phyloP scores from a whole-genome alignment of 225 moss, liverwort and hornwort genomes.

The Asterella californica region DNA sequence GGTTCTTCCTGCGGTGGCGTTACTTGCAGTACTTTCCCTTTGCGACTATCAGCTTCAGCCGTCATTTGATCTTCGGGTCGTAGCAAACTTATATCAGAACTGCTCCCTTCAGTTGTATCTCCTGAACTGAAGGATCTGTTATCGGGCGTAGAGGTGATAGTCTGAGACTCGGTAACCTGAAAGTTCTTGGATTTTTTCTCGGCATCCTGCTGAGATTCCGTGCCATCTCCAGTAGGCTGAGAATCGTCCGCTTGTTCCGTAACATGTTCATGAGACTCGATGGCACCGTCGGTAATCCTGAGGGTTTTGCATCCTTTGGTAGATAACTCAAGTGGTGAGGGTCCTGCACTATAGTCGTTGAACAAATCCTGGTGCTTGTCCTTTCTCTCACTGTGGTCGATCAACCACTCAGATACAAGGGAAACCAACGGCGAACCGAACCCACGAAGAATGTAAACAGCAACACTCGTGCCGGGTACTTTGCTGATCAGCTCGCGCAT shows the following conservation, averaged over 20 bases:
- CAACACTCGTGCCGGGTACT: conserved; percentile 18
- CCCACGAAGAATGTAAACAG: conserved; percentile 22
- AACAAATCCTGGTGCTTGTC: conserved; percentile 30
- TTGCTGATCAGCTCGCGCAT: conserved; percentile 18
- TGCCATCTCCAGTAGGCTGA: background rate
- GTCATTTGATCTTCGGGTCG: background rate
- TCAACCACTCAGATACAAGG: conserved; percentile 30
- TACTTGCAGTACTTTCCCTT: conserved; percentile 24
- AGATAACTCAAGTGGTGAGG: background rate
- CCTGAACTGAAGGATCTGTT: background rate
- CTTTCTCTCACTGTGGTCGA: conserved; percentile 29
- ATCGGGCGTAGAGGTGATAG: background rate
- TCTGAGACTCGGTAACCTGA: too few species aligned
- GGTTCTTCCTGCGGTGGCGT: conserved; percentile 20
- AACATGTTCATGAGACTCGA: too few species aligned
- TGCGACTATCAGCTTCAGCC: background rate
- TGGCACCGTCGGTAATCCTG: background rate
- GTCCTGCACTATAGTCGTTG: background rate
- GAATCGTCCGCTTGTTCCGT: background rate
- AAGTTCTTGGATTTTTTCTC: background rate
- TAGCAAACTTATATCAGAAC: conserved; percentile 11
- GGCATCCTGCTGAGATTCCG: background rate
- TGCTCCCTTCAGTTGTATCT: background rate
- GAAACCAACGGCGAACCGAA: conserved; percentile 24
- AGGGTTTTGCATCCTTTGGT: background rate